Evolutionary conservation across 257 asterid species (phyloP).

Genomic region (Lithospermum erythrorhizon): DNA sequence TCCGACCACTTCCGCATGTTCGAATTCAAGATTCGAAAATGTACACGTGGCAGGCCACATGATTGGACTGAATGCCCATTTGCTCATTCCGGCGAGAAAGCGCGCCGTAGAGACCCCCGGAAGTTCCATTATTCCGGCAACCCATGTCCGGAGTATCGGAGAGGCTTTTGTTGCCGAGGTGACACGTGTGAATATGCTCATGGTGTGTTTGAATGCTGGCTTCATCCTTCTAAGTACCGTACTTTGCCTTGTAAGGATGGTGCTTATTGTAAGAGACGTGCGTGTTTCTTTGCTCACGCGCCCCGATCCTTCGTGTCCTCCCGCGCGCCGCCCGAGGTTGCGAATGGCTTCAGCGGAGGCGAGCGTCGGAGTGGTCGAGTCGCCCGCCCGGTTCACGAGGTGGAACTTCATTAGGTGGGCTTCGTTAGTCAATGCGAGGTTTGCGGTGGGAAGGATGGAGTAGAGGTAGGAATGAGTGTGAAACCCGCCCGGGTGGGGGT

Average conservation of each 20-base stretch:
- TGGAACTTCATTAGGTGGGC: constrained; percentile 37
- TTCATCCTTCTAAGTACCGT: constrained; percentile 84
- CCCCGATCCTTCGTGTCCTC: constrained; percentile 56
- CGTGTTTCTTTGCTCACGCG: constrained; percentile 87
- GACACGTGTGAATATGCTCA: constrained; percentile 87
- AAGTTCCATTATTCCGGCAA: constrained; percentile 59
- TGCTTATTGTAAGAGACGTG: constrained; percentile 69
- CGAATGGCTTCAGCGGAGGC: too few relatives aligned
- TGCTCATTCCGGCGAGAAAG: constrained; percentile 93
- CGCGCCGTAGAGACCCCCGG: constrained; percentile 77
- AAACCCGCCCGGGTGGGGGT: constrained; percentile 37
- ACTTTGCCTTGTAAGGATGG: constrained; percentile 92
- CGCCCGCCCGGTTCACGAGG: constrained; percentile 40
- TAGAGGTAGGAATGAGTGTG: constrained; percentile 1
- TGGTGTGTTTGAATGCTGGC: constrained; percentile 94
- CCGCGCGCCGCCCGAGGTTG: constrained; percentile 26
- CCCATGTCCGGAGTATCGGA: constrained; percentile 70
- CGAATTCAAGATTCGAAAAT: constrained; percentile 68
- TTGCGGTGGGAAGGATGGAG: constrained; percentile 31
- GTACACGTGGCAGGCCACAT: constrained; percentile 66
- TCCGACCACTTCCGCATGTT: constrained; percentile 78
- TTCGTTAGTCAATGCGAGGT: constrained; percentile 47
- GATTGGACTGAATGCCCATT: constrained; percentile 95
- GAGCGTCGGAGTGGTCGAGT: too few relatives aligned
- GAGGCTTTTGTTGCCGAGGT: constrained; percentile 53